These are phyloP conservation scores for Alternaria angustiovoidea DNA, from an alignment of 2,329 filamentous ascomycete genomes.

Conservation along the genomic window DNA sequence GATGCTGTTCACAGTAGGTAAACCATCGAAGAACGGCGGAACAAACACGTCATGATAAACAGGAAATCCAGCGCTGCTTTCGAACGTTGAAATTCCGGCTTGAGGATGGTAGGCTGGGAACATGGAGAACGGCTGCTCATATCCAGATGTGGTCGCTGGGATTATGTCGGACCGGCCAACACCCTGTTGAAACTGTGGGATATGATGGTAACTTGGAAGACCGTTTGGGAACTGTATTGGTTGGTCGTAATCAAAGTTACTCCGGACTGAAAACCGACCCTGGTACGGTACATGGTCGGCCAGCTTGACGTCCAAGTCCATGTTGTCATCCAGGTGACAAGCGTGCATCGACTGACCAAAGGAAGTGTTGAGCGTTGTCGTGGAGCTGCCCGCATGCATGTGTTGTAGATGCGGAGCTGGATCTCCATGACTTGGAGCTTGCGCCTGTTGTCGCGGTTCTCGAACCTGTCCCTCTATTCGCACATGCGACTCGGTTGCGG, in stretches of 20 bases:
- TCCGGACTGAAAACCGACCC: not conserved
- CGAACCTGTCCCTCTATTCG: not conserved
- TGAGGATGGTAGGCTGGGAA: conserved; percentile 16
- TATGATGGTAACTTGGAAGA: conserved; percentile 8
- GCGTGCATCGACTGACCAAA: conserved; percentile 19
- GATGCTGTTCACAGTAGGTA: conserved; percentile 16
- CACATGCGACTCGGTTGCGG: not conserved
- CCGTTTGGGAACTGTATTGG: conserved; percentile 13
- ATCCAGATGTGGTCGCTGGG: not conserved
- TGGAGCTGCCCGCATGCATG: not conserved
- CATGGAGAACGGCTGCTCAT: conserved; percentile 17
- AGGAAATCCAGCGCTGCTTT: conserved; percentile 1
- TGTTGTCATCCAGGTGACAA: conserved; percentile 10
- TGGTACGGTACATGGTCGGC: conserved; percentile 5
- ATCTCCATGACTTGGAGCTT: not conserved
- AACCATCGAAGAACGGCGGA: conserved; percentile 16
- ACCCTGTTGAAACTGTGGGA: not conserved
- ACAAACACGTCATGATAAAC: conserved; percentile 9
- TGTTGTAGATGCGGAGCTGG: not conserved
- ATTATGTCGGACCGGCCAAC: not conserved
- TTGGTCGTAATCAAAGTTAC: conserved; percentile 8
- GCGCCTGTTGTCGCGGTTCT: not conserved
- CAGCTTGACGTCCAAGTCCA: conserved; percentile 23
- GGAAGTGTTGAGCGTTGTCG: conserved; percentile 6
- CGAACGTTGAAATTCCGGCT: conserved; percentile 5